Evolutionary conservation across 2,329 filamentous ascomycete genomes (phyloP).

Genomic region (Fusarium verticillioides): DNA sequence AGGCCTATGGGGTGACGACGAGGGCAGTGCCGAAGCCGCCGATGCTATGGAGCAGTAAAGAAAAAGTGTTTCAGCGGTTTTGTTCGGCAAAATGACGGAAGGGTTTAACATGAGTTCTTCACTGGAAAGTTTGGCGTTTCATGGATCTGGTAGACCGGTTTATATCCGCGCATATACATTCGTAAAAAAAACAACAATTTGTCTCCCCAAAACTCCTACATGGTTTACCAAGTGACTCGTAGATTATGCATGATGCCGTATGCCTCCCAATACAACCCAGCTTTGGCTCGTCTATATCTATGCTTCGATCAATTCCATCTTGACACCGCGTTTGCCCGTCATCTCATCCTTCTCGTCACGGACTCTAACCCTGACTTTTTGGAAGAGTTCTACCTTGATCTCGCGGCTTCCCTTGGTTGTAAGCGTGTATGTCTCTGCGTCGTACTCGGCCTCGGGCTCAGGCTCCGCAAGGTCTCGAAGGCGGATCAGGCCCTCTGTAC

Average conservation of each 20-base stretch:
- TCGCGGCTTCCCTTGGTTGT: conserved; percentile 66
- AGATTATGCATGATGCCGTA: conserved; percentile 28
- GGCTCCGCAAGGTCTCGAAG: conserved; percentile 82
- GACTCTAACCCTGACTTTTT: conserved; percentile 89
- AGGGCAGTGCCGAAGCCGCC: conserved; percentile 53
- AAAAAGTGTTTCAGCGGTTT: conserved; percentile 15
- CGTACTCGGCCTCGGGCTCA: conserved; percentile 83
- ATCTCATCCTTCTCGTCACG: conserved; percentile 93
- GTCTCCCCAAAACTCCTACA: conserved; percentile 39
- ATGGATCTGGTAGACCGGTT: conserved; percentile 47
- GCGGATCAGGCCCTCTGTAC: conserved; percentile 91
- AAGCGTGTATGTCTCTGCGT: conserved; percentile 86
- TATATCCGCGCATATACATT: conserved; percentile 46
- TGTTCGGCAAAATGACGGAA: conserved; percentile 40
- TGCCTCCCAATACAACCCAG: not conserved
- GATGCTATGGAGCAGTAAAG: conserved; percentile 65
- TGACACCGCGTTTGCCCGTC: conserved; percentile 94
- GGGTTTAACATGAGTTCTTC: conserved; percentile 44
- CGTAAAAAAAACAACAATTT: conserved; percentile 40
- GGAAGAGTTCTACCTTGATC: conserved; percentile 82
- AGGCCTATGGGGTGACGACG: conserved; percentile 82
- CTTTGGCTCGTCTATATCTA: conserved; percentile 9
- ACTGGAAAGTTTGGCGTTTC: conserved; percentile 49
- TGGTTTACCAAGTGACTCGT: conserved; percentile 20
- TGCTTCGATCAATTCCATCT: conserved; percentile 71